phyloP scores from a whole-genome alignment of 352 stramenopile species.

The Phytophthora pseudosyringae region DNA sequence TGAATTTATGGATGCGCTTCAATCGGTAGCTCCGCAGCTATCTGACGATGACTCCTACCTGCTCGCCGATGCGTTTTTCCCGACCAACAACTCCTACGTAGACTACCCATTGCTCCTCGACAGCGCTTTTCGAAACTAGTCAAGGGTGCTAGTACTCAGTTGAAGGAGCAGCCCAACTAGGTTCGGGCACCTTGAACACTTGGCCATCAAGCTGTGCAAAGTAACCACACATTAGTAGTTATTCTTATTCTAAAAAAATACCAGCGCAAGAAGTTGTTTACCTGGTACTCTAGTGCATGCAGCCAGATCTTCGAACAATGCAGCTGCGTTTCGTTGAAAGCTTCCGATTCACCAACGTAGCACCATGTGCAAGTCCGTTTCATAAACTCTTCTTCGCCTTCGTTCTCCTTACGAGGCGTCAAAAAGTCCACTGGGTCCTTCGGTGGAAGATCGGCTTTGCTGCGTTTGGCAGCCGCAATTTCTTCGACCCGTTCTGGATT shows the following conservation, averaged over 20 bases:
- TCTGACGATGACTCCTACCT: conserved; percentile 79
- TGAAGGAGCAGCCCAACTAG: conserved; percentile 60
- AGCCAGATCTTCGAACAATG: conserved; percentile 90
- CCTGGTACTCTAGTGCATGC: conserved; percentile 89
- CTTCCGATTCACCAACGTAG: conserved; percentile 60
- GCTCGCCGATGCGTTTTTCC: conserved; percentile 76
- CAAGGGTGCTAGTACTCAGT: conserved; percentile 42
- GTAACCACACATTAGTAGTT: conserved; percentile 24
- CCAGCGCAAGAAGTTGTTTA: conserved; percentile 25
- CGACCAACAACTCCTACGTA: conserved; percentile 71
- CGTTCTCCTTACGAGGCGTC: conserved; percentile 53
- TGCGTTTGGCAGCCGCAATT: conserved; percentile 53
- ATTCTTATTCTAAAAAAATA: conserved; percentile 2
- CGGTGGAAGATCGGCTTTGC: conserved; percentile 40
- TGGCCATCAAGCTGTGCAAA: conserved; percentile 67
- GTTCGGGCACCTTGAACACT: conserved; percentile 64
- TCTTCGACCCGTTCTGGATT: conserved; percentile 47
- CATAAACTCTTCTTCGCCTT: conserved; percentile 81
- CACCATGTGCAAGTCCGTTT: conserved; percentile 83
- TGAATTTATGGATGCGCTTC: conserved; percentile 79
- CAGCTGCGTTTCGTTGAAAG: conserved; percentile 85
- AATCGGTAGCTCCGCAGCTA: conserved; percentile 60
- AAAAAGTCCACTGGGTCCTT: conserved; percentile 63
- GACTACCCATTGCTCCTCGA: conserved; percentile 78
- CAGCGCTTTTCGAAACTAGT: conserved; percentile 55